Evolutionary conservation across 495 filamentous ascomycete genomes (phyloP).

Genomic region (Sphaerosporella brunnea): DNA sequence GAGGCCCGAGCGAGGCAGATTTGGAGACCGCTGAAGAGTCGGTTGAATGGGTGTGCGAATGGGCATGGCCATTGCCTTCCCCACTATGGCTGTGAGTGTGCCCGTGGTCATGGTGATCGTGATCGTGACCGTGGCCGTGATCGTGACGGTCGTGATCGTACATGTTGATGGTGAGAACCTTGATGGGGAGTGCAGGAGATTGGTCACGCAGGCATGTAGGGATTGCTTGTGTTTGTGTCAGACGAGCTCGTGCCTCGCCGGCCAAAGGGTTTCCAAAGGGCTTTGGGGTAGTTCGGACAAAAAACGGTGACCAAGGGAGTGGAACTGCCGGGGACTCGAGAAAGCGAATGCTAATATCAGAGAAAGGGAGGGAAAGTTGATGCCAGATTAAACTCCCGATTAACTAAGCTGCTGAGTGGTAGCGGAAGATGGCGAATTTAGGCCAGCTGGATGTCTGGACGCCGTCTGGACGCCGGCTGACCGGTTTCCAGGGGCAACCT

Average conservation of each 20-base stretch:
- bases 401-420: too few species aligned
- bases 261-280: not conserved
- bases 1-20: not conserved
- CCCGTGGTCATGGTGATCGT: constrained; percentile 3
- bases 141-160: not conserved
- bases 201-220: not conserved
- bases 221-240: not conserved
- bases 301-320: too few species aligned
- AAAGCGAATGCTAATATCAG: too few species aligned
- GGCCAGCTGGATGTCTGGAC: too few species aligned
- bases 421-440: too few species aligned
- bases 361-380: too few species aligned
- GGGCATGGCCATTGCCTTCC: constrained; percentile 7
- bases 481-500: too few species aligned
- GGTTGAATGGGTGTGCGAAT: constrained; percentile 6
- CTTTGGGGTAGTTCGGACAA: not conserved
- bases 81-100: not conserved
- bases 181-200: not conserved
- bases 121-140: constrained; percentile 1
- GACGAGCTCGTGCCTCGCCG: not conserved
- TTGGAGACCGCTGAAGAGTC: not conserved
- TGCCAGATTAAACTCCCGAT: not conserved
- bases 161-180: constrained; percentile 1
- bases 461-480: too few species aligned
- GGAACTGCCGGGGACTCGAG: too few species aligned